A percentile compares a stretch with the other conserved stretches of the same genome.
These are phyloP conservation scores for Halophytophthora polymorphica DNA, from an alignment of 352 stramenopile genomes.

Conservation along the genomic window DNA sequence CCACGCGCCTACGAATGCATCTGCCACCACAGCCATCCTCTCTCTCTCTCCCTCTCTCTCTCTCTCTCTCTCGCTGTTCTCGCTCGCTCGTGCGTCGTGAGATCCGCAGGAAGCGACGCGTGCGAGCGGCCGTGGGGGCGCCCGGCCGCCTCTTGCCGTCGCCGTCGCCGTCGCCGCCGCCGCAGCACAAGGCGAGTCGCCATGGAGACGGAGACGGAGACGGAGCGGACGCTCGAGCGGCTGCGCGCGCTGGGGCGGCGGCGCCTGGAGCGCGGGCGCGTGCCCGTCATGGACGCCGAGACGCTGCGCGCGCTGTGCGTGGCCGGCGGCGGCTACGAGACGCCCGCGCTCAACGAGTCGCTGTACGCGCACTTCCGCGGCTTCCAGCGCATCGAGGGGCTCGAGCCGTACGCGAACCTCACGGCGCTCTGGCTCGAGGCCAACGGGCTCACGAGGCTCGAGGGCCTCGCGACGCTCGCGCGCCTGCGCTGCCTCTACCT, in stretches of 20 bases:
- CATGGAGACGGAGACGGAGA: too few species aligned
- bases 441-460: constrained; percentile 90
- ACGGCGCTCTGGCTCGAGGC: constrained; percentile 96
- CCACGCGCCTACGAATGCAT: too few species aligned
- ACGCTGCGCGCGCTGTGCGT: constrained; percentile 83
- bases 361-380: constrained; percentile 93
- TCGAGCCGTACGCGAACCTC: constrained; percentile 91
- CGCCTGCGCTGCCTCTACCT: constrained; percentile 92
- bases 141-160: too few species aligned
- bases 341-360: constrained; percentile 93
- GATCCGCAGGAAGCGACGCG: too few species aligned
- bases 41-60: too few species aligned
- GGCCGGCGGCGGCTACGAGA: constrained; percentile 93
- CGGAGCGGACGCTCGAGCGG: constrained; percentile 46
- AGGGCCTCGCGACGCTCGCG: constrained; percentile 66
- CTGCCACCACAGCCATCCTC: too few species aligned
- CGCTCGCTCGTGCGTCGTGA: too few species aligned
- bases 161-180: too few species aligned
- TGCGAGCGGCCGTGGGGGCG: too few species aligned
- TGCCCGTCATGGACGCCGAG: constrained; percentile 88
- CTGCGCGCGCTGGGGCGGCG: constrained; percentile 70
- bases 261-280: constrained; percentile 61
- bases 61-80: too few species aligned
- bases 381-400: constrained; percentile 92
- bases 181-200: background rate